These are phyloP conservation scores for Fibroporia radiculosa DNA, from an alignment of 768 basidiomycete genomes.

Conservation along the genomic window DNA sequence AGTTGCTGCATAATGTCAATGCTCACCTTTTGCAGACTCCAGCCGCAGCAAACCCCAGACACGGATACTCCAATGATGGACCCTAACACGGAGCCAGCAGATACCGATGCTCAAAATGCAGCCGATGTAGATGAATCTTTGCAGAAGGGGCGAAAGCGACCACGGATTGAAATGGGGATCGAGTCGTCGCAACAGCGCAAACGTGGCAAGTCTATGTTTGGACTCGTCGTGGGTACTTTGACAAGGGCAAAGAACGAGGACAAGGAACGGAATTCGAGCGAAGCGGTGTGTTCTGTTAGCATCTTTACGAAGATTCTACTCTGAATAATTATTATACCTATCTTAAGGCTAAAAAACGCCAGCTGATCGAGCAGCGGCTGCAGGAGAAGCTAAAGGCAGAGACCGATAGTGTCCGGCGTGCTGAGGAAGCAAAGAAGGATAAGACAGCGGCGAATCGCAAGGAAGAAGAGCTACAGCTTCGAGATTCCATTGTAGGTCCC, in stretches of 20 bases:
- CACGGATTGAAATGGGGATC: slow-evolving; percentile 60
- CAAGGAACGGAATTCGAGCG: slow-evolving; percentile 76
- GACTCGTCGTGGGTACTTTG: slow-evolving; percentile 72
- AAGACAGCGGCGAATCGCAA: slow-evolving; percentile 67
- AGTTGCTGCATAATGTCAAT: background rate
- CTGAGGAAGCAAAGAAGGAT: slow-evolving; percentile 83
- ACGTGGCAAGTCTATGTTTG: slow-evolving; percentile 86
- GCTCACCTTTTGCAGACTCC: background rate
- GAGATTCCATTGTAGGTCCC: slow-evolving; percentile 70
- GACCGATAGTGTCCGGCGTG: slow-evolving; percentile 77
- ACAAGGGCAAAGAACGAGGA: slow-evolving; percentile 86
- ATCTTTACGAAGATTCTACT: background rate
- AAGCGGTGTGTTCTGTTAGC: slow-evolving; percentile 48
- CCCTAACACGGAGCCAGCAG: slow-evolving; percentile 15
- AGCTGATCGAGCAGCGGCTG: slow-evolving; percentile 76
- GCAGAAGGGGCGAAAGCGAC: slow-evolving; percentile 46
- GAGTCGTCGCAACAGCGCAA: slow-evolving; percentile 45
- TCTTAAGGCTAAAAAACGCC: slow-evolving; percentile 71
- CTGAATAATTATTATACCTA: background rate
- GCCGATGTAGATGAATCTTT: slow-evolving; percentile 21
- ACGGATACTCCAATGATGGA: slow-evolving; percentile 14
- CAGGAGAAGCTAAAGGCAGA: slow-evolving; percentile 81
- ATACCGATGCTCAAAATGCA: slow-evolving; percentile 8
- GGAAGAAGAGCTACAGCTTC: slow-evolving; percentile 76
- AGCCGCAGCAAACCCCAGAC: slow-evolving; percentile 3